These are phyloP conservation scores for Benincasa hispida DNA, from an alignment of 306 rosid species.

Conservation along the genomic window DNA sequence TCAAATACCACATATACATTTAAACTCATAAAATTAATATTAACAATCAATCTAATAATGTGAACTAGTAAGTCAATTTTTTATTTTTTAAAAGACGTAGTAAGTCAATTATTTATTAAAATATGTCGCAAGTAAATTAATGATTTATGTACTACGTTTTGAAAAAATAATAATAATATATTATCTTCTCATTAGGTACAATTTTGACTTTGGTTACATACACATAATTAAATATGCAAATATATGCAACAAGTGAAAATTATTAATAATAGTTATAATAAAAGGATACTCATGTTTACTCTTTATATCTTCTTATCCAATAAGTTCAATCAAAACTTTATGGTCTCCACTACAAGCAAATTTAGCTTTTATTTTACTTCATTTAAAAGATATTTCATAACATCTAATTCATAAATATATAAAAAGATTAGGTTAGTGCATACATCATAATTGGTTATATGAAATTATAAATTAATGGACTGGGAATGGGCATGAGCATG, in stretches of 20 bases:
- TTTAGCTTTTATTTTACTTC: neutral
- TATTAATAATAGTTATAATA: neutral
- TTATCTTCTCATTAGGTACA: neutral
- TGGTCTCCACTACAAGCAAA: neutral
- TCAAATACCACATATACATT: too few species aligned
- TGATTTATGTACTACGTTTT: neutral
- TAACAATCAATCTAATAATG: neutral
- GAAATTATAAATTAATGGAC: too few species aligned
- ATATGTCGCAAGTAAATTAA: too few species aligned
- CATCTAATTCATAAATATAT: neutral
- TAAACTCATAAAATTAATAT: too few species aligned
- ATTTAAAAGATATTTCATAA: neutral
- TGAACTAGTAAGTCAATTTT: neutral
- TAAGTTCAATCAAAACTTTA: neutral
- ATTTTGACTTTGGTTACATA: neutral
- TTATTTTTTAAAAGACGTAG: too few species aligned
- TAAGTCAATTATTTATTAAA: too few species aligned
- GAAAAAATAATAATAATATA: neutral
- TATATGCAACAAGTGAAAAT: neutral
- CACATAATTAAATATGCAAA: neutral
- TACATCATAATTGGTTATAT: neutral
- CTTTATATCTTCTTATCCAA: slow-evolving; percentile 3
- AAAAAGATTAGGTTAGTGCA: neutral
- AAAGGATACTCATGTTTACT: neutral
- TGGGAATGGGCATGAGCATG: too few species aligned